Base-by-base conservation (phyloP, 2,329 filamentous ascomycete species). In the Bimuria novae-zelandiae region DNA sequence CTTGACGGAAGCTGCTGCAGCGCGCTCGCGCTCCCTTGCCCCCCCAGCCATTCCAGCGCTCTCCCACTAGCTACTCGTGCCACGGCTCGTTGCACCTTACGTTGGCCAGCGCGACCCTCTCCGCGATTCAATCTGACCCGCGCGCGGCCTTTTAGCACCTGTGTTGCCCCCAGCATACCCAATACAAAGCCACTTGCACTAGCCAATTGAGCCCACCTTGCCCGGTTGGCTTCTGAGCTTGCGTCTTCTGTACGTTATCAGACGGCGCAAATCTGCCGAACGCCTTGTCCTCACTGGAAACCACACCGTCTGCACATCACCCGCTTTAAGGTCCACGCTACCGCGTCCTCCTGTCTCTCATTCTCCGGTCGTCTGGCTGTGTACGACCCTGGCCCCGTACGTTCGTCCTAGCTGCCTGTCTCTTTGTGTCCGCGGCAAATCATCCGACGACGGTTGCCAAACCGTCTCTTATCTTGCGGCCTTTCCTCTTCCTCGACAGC, bases 401-500 rank as follows among this genome's bases (percentile, higher is more conserved):
- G 58, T 60, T 58, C 55, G 51, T 59, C 52, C 53, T 68, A 67
- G 65, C 63, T 65, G 53, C 66, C 64, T 66, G 62, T 65, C 67
- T 64, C 52, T 61, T n/a, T n/a, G 57, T 59, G 64, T 63, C 66
- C 64, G 68, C 69, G 68, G 70, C 65, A 68, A 71, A 73, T 69
- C 69, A 69, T 61, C 69, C 67, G 62, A 60, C 60, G 65, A 65
- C 67, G 67, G 65, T 68, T 66, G 65, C 57, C 65, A 69, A 71
- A 69, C 70, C 74, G 72, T 76, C 75, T 76, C 75, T 76, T 75
- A 80, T 79, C 76, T 77, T 72, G 72, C 73, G 68, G 70, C 70
- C 74, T 76, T 72, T 73, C 75, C 65, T 71, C 75, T 64, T 71
- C 72, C 64, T 70, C 68, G 58, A 64, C 64, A 65, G 67, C 68